Evolutionary conservation across 306 rosid genomes (phyloP).

Genomic region (Vigna hirtella): DNA sequence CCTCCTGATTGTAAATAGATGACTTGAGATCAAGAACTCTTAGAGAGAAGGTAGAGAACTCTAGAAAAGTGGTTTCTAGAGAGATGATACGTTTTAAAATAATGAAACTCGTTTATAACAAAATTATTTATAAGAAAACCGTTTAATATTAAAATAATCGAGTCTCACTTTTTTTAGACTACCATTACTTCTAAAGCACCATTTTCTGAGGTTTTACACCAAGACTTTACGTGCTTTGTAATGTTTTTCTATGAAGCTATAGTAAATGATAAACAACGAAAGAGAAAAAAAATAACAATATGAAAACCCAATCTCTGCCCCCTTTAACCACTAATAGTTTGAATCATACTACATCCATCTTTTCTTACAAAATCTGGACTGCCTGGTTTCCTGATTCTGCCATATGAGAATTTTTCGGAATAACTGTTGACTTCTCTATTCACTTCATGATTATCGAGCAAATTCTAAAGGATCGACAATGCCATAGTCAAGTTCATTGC

Average conservation of each 20-base stretch:
- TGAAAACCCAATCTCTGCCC: not conserved
- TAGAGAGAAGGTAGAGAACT: too few species aligned
- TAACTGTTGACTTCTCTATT: slow-evolving; percentile 73
- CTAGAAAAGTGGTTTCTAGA: too few species aligned
- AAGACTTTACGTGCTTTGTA: slow-evolving; percentile 29
- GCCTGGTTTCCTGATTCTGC: slow-evolving; percentile 55
- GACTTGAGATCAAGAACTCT: too few species aligned
- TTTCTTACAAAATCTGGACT: slow-evolving; percentile 73
- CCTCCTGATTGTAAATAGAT: too few species aligned
- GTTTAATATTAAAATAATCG: too few species aligned
- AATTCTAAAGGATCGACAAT: slow-evolving; percentile 55
- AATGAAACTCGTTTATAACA: too few species aligned
- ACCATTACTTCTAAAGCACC: too few species aligned
- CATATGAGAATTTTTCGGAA: slow-evolving; percentile 70
- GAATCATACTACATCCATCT: slow-evolving; percentile 41
- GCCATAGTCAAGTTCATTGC: slow-evolving; percentile 52
- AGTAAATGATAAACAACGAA: not conserved
- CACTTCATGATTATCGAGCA: slow-evolving; percentile 55
- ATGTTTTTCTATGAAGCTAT: slow-evolving; percentile 35
- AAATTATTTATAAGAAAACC: too few species aligned
- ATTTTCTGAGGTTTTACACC: not conserved
- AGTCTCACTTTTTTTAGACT: too few species aligned
- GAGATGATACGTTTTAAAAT: too few species aligned
- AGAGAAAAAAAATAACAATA: not conserved
- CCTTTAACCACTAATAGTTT: slow-evolving; percentile 22